These are phyloP conservation scores for Mycena galopus DNA, from an alignment of 768 basidiomycete genomes.

Conservation along the genomic window DNA sequence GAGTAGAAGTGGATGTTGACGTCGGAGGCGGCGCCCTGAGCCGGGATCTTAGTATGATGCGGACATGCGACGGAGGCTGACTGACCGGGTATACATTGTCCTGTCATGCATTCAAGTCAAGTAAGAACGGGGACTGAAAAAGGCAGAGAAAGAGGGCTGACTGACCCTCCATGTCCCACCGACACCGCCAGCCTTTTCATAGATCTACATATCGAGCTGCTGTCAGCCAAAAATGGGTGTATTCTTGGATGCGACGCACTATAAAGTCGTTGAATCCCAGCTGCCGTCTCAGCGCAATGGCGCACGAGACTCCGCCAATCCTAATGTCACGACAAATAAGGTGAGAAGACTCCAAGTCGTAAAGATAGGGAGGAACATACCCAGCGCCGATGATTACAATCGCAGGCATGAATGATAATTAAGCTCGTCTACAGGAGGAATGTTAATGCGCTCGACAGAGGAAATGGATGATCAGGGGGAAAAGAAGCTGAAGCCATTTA, in stretches of 20 bases:
- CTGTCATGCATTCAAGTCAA: conserved; percentile 39
- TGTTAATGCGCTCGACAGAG: neutral
- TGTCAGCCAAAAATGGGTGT: neutral
- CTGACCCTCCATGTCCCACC: conserved; percentile 59
- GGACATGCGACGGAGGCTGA: neutral
- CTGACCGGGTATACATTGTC: conserved; percentile 53
- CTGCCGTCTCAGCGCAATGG: conserved; percentile 18
- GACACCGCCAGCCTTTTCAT: neutral
- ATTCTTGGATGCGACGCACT: neutral
- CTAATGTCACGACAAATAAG: neutral
- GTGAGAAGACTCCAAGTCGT: neutral
- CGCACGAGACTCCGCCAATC: conserved; percentile 10
- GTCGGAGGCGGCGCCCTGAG: conserved; percentile 62
- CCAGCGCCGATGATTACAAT: conserved; percentile 21
- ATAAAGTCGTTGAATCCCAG: conserved; percentile 11
- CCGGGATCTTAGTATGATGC: conserved; percentile 40
- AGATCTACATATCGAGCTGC: conserved; percentile 4
- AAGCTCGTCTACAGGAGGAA: neutral
- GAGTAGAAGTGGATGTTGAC: conserved; percentile 58
- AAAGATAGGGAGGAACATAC: neutral
- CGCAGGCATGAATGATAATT: neutral
- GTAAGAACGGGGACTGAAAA: neutral
- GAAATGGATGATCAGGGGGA: too few relatives aligned
- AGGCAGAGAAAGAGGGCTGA: neutral
- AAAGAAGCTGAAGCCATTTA: too few relatives aligned